These are phyloP conservation scores for Coniferiporia weirii DNA, from an alignment of 1,284 basidiomycete species.

Conservation along the genomic window DNA sequence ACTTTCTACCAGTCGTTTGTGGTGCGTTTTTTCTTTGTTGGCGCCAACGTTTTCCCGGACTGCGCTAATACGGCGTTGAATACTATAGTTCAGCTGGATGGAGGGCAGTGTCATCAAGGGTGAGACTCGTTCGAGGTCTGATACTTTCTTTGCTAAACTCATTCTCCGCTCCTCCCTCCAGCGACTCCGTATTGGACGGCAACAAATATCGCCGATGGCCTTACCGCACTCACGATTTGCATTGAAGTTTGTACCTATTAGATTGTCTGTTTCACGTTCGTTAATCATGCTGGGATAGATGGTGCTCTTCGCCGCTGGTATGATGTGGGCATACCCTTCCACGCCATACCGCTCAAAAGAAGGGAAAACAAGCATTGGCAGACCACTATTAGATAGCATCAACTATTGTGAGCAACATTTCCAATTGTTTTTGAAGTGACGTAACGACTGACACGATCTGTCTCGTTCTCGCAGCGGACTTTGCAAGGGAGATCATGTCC, in stretches of 20 bases:
- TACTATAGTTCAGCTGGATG: constrained; percentile 49
- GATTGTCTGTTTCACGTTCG: background rate
- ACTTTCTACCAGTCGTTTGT: constrained; percentile 77
- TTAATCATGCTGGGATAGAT: constrained; percentile 41
- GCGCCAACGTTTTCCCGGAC: background rate
- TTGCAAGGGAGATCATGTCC: constrained; percentile 53
- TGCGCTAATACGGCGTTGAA: background rate
- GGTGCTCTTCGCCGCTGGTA: constrained; percentile 73
- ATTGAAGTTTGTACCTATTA: constrained; percentile 56
- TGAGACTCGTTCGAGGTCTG: constrained; percentile 39
- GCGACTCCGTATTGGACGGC: constrained; percentile 75
- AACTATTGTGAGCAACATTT: constrained; percentile 52
- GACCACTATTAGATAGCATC: constrained; percentile 72
- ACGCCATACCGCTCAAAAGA: constrained; percentile 51
- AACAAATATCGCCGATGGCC: constrained; percentile 75
- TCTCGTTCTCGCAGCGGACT: constrained; percentile 44
- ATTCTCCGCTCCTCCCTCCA: constrained; percentile 22
- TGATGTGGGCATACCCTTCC: constrained; percentile 78
- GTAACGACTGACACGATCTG: background rate
- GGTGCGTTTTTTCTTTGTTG: constrained; percentile 35
- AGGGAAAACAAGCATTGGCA: constrained; percentile 48
- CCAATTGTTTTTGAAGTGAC: background rate
- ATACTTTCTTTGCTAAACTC: constrained; percentile 9
- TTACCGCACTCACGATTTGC: constrained; percentile 77
- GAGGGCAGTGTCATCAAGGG: constrained; percentile 45